phyloP scores from a whole-genome alignment of 2,329 filamentous ascomycete species.

The Mycosphaerelloides madeirae region DNA sequence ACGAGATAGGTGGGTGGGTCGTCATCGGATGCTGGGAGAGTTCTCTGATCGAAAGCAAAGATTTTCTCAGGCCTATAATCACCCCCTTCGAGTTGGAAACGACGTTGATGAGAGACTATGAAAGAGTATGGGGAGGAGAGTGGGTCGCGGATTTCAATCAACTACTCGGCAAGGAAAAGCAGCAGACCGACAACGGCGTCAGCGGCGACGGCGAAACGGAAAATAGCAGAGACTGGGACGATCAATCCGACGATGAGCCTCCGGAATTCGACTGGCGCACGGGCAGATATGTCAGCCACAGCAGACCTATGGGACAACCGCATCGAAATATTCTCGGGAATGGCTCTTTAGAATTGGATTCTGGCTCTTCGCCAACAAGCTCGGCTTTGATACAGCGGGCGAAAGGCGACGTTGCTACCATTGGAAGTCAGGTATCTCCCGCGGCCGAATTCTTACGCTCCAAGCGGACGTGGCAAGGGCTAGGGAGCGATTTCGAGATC shows the following conservation, averaged over 20 bases:
- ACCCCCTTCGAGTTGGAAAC: conserved; percentile 91
- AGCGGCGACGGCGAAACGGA: conserved; percentile 22
- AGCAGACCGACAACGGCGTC: conserved; percentile 1
- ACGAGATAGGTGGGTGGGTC: conserved; percentile 92
- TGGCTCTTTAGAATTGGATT: neutral
- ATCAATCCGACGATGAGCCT: conserved; percentile 56
- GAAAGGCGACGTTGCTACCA: conserved; percentile 68
- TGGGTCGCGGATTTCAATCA: conserved; percentile 86
- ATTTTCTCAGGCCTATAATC: conserved; percentile 82
- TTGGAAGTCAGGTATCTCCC: conserved; percentile 84
- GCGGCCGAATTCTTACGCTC: conserved; percentile 82
- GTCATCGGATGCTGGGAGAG: conserved; percentile 98
- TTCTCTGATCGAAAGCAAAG: conserved; percentile 80
- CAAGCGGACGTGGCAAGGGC: conserved; percentile 81
- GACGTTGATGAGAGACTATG: conserved; percentile 68
- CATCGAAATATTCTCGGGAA: conserved; percentile 10
- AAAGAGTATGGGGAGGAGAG: conserved; percentile 76
- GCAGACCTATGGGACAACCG: conserved; percentile 60
- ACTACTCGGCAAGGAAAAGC: conserved; percentile 46
- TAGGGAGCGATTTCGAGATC: conserved; percentile 77
- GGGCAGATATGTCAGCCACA: conserved; percentile 73
- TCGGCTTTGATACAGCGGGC: conserved; percentile 59
- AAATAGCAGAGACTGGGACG: conserved; percentile 59
- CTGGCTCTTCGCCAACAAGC: conserved; percentile 9
- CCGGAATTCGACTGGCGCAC: conserved; percentile 92